Evolutionary conservation across 2,329 filamentous ascomycete species (phyloP), one percentile per base, ranked within the genome.

Genomic region (Thielaviopsis populi): DNA sequence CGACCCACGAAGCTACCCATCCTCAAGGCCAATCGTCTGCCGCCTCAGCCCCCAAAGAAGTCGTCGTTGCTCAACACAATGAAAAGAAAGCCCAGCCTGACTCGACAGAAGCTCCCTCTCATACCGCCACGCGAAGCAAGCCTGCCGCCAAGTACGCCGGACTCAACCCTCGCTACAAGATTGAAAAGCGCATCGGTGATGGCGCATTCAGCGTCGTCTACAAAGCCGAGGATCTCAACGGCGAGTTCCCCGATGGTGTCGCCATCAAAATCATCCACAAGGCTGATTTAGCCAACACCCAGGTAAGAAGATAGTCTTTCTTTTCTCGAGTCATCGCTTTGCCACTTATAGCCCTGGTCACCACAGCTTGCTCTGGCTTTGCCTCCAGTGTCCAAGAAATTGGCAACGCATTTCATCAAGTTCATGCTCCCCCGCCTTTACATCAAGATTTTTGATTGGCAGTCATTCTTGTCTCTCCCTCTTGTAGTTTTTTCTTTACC

Each of bases 121-220:
- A n/a, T 5, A 17, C n/a, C 13, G 41, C 41, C 27, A 46, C 43
- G 17, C 54, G 56, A 30, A 53, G 48, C 42, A 48, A 43, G 42
- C 11, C 56, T 4, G 41, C 17, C 17, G 13, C 43, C 42, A 60
- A 66, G 40, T 76, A 76, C 61, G 74, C 74, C 1, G 75, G 75
- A 37, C 70, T 76, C 8, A 75, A 76, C 62, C 71, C 78, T 96
- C 41, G 66, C 94, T 62, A 91, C 96, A 76, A 97, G 97, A 81
- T 66, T 24, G 50, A 66, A 54, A 63, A 63, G 22, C 58, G 56
- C 22, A 99, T 99, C 92, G 94, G 94, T 68, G 94, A 97, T 69
- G 94, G 94, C 67, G 94, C 94, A 66, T 99, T 99, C 80, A 97
- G 92, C 79, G 97, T 97, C 71, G 94, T 99, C 68, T 99, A 97